Evolutionary conservation across 2,329 filamentous ascomycete species (phyloP).

Genomic region (Macrophomina tecta): DNA sequence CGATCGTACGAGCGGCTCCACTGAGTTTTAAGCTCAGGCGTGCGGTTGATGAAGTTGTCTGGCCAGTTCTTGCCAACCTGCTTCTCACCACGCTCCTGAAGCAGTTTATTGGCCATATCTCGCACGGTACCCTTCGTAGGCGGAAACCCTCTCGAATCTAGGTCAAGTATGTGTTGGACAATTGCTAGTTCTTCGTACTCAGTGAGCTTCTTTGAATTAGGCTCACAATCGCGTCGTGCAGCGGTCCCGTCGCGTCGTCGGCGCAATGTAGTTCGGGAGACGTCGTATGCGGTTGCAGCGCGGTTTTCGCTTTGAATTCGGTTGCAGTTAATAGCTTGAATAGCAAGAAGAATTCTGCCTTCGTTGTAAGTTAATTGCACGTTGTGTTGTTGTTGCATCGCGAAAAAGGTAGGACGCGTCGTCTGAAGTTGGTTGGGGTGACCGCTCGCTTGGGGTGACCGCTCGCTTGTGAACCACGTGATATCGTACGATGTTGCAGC

Average conservation of each 20-base stretch:
- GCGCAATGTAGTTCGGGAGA: background rate
- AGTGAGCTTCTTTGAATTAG: background rate
- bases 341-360: too few relatives aligned
- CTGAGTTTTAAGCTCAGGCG: conserved; percentile 1
- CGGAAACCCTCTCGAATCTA: too few relatives aligned
- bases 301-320: too few relatives aligned
- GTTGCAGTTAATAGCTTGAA: too few relatives aligned
- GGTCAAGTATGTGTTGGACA: background rate
- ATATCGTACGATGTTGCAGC: background rate
- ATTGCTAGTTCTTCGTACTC: background rate
- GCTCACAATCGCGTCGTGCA: too few relatives aligned
- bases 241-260: too few relatives aligned
- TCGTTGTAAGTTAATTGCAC: too few relatives aligned
- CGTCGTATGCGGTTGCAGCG: background rate
- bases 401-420: too few relatives aligned
- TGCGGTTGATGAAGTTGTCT: conserved; percentile 1
- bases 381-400: too few relatives aligned
- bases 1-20: background rate
- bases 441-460: too few relatives aligned
- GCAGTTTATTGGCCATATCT: conserved; percentile 30
- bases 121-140: background rate
- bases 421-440: conserved; percentile 41
- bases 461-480: too few relatives aligned
- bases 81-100: conserved; percentile 11
- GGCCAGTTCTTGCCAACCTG: conserved; percentile 4